Base-by-base conservation (phyloP, 2,329 filamentous ascomycete genomes). In the Pseudocercospora fijiensis region DNA sequence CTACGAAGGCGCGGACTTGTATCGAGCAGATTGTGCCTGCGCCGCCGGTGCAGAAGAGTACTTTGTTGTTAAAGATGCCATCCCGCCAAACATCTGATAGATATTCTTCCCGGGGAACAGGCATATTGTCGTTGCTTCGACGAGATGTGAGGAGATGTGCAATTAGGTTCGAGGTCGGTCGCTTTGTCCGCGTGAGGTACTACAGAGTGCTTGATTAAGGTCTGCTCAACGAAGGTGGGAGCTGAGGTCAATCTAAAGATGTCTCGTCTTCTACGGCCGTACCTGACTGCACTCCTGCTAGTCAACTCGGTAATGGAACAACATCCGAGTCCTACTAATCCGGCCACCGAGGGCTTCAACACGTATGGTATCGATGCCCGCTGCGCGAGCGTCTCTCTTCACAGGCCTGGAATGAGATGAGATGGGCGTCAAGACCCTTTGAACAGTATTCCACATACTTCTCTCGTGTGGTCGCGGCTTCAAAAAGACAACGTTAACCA, bases 41-140 rank as follows among this genome's bases (percentile, higher is more conserved):
- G 58, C 95, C 95, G 63, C 95, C 95, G 3, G 95, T 99, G 74
- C 96, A 96, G 79, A 98, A 96, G 70, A 94, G 86, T 51, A 98
- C 93, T 73, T 95, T 94, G 75, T 89, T 88, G 67, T 89, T 85
- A 76, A 97, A 96, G 67, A 97, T 89, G 68, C 89, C 91, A 78
- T 96, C 90, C 71, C 84, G 88, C 92, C 93, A 97, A 71, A 92
- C 86, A 64, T 87, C 84, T 77, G 91, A 96, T 69, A 97, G 76
- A 73, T 92, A 96, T 65, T 90, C 84, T 58, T 87, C 88, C 71
- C 87, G 88, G 7, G 89, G 84, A 57, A 92, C 77, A 30, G 89
- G 79, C 67, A 69, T 69, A 11, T 16, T 63, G 58, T n/a, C 10
- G 26, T 28, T 27, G 24, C 24, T 24, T 27, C 4, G 6, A 5